Evolutionary conservation across 257 asterid genomes (phyloP), one percentile per base, ranked within the genome.

Genomic region (Solanum sejunctum): DNA sequence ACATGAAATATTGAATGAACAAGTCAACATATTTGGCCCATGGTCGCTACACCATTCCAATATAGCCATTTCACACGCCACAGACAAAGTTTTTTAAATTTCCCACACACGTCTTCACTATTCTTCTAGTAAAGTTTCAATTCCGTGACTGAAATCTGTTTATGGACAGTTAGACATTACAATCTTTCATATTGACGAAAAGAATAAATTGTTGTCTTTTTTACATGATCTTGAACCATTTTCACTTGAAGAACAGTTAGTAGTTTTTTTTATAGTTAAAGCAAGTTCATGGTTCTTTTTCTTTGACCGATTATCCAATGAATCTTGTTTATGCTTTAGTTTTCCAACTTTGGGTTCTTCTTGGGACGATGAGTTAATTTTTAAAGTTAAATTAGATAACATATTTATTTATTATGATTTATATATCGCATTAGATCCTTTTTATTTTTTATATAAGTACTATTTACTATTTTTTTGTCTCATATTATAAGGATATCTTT

Each of bases 381-480:
- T 69, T 39, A 16, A 17, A 26, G n/a, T 70, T 70, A 2, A 6
- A 69, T 16, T 39, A 8, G 32, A 43, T 72, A 6, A 11, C 5
- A 41, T 9, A 26, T 41, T 70, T 21, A 36, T 0, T 71, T 67
- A 15, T 36, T 3, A 6, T n/a, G 6, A 28, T n/a, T 26, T 17
- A 41, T 32, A n/a, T n/a, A 28, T 20, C 1, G 12, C 20, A 3
- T n/a, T 72, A 20, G 7, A 5, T 41, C 41, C 8, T 70, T 70
- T 41, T 1, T 6, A 58, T 3, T 18, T 20, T 2, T 3, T 58
- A 58, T 20, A 58, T 57, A 57, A 58, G 1, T 0, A 0, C 20
- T 6, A 1, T 58, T 58, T 7, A n/a, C 7, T 55, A 55, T 17
- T 0, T 8, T 0, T 17, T 28, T 2, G 2, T 28, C 32, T 2